phyloP scores from a whole-genome alignment of 371 early-diverging fungal genomes.

The Nematocida major region DNA sequence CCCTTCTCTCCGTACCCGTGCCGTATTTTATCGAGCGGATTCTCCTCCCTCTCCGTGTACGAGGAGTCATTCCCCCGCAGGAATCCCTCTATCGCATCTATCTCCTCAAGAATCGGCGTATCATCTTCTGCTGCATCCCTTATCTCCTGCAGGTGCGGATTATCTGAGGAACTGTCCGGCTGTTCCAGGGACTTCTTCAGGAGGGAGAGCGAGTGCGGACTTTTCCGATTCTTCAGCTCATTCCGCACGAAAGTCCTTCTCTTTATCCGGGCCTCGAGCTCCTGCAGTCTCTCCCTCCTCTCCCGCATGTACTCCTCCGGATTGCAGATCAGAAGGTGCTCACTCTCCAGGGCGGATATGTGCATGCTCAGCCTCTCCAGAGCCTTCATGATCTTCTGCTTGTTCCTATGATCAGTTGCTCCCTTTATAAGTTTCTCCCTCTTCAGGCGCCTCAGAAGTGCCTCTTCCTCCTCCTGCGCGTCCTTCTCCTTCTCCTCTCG shows the following conservation, averaged over 20 bases:
- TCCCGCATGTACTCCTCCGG: constrained; percentile 41
- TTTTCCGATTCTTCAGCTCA: constrained; percentile 62
- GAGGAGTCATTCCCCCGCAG: constrained; percentile 60
- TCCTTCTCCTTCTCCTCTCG: neutral
- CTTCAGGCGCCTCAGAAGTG: constrained; percentile 44
- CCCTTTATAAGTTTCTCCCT: constrained; percentile 56
- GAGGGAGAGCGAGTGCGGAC: constrained; percentile 55
- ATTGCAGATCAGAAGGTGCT: constrained; percentile 46
- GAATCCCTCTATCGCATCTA: constrained; percentile 36
- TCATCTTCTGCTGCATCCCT: constrained; percentile 58
- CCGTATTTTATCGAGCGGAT: constrained; percentile 51
- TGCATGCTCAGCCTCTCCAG: constrained; percentile 40
- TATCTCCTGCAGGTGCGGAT: constrained; percentile 51
- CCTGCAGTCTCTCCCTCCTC: constrained; percentile 53
- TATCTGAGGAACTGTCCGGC: constrained; percentile 14
- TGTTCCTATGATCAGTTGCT: constrained; percentile 59
- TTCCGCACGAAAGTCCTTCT: constrained; percentile 56
- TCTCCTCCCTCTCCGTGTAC: constrained; percentile 48
- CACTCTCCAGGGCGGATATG: constrained; percentile 52
- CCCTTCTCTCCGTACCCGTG: constrained; percentile 52
- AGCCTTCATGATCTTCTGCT: constrained; percentile 54
- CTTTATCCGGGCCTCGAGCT: constrained; percentile 54
- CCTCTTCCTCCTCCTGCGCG: neutral
- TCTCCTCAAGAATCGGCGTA: constrained; percentile 42
- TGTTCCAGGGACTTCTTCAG: constrained; percentile 51